Evolutionary conservation across 116 monocot species (phyloP).

Genomic region (Cymodocea nodosa): DNA sequence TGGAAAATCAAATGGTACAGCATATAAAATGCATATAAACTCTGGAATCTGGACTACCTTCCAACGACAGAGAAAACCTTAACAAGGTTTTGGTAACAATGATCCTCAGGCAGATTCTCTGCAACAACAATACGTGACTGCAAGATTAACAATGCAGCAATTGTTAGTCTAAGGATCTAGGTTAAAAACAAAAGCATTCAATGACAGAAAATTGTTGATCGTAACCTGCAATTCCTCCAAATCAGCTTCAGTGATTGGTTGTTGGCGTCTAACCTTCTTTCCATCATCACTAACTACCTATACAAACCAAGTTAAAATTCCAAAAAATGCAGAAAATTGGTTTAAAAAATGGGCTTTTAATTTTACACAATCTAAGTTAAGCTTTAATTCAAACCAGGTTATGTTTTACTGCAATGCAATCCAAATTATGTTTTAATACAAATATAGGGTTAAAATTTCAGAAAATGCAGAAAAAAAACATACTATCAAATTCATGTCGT

Average conservation of each 20-base stretch:
- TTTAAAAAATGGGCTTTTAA: too few relatives aligned
- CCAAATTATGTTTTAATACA: too few relatives aligned
- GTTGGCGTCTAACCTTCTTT: constrained; percentile 67
- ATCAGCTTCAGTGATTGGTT: constrained; percentile 73
- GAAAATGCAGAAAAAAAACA: too few relatives aligned
- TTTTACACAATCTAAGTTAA: neutral
- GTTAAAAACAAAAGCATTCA: neutral
- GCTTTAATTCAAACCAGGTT: too few relatives aligned
- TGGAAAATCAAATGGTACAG: constrained; percentile 27
- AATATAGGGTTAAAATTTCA: too few relatives aligned
- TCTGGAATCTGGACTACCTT: constrained; percentile 87
- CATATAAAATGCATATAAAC: constrained; percentile 31
- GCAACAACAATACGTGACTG: constrained; percentile 89
- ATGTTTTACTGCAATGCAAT: too few relatives aligned
- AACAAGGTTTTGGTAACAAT: constrained; percentile 85
- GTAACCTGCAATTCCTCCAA: constrained; percentile 82
- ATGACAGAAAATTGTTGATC: neutral
- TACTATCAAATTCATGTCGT: too few relatives aligned
- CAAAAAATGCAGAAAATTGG: too few relatives aligned
- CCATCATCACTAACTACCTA: constrained; percentile 95
- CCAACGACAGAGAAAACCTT: constrained; percentile 86
- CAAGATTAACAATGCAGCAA: constrained; percentile 29
- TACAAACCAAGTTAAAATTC: too few relatives aligned
- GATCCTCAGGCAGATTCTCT: constrained; percentile 94
- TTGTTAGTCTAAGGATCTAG: constrained; percentile 14